Percentiles rank a stretch among this genome's conserved stretches.
phyloP scores from a whole-genome alignment of 306 rosid genomes.

The Oemleria cerasiformis region DNA sequence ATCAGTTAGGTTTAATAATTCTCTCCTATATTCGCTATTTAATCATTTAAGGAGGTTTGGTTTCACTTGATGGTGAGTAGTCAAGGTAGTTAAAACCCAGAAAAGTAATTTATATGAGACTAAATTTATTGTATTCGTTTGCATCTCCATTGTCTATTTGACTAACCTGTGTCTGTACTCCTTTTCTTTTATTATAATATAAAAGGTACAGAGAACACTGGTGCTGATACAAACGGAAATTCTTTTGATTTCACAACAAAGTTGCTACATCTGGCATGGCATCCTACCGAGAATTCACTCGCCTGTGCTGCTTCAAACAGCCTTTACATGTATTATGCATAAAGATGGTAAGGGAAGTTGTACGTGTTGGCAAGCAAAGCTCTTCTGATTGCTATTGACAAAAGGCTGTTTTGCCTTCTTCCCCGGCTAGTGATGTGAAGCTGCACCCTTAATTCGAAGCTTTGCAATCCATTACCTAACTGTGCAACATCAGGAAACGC shows the following conservation, averaged over 20 bases:
- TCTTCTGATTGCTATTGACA: constrained; percentile 13
- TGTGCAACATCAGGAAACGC: constrained; percentile 28
- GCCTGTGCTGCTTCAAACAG: constrained; percentile 80
- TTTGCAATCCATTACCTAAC: constrained; percentile 25
- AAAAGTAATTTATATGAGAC: background rate
- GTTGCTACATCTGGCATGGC: constrained; percentile 75
- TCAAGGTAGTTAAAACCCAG: background rate
- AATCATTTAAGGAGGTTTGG: background rate
- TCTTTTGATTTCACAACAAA: constrained; percentile 56
- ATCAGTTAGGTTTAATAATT: background rate
- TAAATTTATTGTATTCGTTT: background rate
- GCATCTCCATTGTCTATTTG: background rate
- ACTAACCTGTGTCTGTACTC: background rate
- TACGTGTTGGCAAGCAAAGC: constrained; percentile 23
- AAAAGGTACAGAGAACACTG: constrained; percentile 50
- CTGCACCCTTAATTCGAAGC: constrained; percentile 28
- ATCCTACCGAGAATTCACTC: constrained; percentile 59
- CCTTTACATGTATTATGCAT: constrained; percentile 67
- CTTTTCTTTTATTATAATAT: constrained; percentile 10
- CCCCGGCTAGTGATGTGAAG: constrained; percentile 19
- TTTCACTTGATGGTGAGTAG: background rate
- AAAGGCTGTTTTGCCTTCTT: constrained; percentile 21
- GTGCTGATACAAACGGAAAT: constrained; percentile 55
- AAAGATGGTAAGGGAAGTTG: constrained; percentile 28
- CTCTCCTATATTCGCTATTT: background rate